These are phyloP conservation scores for Casuarina cunninghamiana DNA, from an alignment of 306 rosid genomes.

Conservation along the genomic window DNA sequence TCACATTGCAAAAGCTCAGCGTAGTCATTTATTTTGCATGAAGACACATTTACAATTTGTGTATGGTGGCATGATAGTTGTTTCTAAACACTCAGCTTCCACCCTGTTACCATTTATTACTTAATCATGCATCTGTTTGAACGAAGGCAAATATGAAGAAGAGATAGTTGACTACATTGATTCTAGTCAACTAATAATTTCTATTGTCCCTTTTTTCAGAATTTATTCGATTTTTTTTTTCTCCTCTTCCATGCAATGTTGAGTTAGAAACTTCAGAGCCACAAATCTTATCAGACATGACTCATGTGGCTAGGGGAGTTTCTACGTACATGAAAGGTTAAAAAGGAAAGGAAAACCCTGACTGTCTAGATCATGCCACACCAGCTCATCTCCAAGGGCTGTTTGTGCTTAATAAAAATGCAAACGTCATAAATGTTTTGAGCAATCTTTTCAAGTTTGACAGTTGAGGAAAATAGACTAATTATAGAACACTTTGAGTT, in stretches of 20 bases:
- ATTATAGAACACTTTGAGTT: background rate
- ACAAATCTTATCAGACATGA: background rate
- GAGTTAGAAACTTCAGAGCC: background rate
- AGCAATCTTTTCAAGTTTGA: background rate
- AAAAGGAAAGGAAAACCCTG: background rate
- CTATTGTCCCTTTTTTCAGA: background rate
- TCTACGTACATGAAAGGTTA: background rate
- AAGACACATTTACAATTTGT: background rate
- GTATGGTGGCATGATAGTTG: background rate
- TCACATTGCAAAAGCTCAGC: background rate
- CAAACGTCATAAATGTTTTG: background rate
- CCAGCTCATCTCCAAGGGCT: background rate
- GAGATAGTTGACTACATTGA: background rate
- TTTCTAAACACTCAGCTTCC: background rate
- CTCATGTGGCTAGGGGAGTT: background rate
- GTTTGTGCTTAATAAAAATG: background rate
- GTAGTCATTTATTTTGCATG: background rate
- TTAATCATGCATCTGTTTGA: background rate
- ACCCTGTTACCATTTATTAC: background rate
- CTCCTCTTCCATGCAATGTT: background rate
- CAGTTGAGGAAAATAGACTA: background rate
- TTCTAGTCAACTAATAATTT: background rate
- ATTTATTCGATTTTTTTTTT: background rate
- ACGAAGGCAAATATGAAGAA: background rate
- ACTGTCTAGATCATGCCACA: background rate